Base-by-base conservation (phyloP, 305 asterid species). In the Striga hermonthica region DNA sequence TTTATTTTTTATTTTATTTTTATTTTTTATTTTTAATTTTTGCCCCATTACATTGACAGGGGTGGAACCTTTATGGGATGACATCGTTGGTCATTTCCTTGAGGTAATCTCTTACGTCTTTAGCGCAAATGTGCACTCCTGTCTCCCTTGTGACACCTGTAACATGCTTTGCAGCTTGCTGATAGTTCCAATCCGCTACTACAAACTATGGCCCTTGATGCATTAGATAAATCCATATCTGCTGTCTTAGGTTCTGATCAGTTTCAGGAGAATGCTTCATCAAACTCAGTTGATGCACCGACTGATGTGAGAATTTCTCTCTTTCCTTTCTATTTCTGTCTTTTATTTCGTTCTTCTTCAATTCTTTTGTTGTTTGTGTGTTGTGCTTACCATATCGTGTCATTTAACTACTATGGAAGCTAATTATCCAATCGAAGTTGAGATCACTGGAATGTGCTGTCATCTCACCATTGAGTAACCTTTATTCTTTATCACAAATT, bases 61-160 rank as follows among this genome's bases (percentile, higher is more conserved):
- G 79, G 91, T 90, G 72, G 94, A 84, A 75, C 91, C 96, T 71
- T 74, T 90, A 71, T 93, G 98, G 98, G 87, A 84, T 74, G 97
- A 90, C 54, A 85, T 87, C 37, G 85, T 84, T 65, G 82, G 87
- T 69, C 96, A 93, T 80, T 93, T 93, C 70, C 80, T 86, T 65
- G 97, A 86, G 98, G 98, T 89, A 81, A 73, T 74, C 48, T 57
- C 35, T 45, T 66, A 66, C 16, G 37, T 45, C 47, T 66, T 48
- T 60, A 7, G 12, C 41, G 31, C 41, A 60, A 58, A 16, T 59
- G 66, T 73, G 64, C 74, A 57, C 66, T 22, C 31, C 60, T 28
- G 47, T 50, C 57, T 58, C 56, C 68, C 44, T 66, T 37, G 34
- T 65, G 65, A 73, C 70, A 63, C 72, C 66, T 68, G 56, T 15